These are phyloP conservation scores for Colletotrichum sp. DNA, from an alignment of 2,329 filamentous ascomycete genomes.

Conservation along the genomic window DNA sequence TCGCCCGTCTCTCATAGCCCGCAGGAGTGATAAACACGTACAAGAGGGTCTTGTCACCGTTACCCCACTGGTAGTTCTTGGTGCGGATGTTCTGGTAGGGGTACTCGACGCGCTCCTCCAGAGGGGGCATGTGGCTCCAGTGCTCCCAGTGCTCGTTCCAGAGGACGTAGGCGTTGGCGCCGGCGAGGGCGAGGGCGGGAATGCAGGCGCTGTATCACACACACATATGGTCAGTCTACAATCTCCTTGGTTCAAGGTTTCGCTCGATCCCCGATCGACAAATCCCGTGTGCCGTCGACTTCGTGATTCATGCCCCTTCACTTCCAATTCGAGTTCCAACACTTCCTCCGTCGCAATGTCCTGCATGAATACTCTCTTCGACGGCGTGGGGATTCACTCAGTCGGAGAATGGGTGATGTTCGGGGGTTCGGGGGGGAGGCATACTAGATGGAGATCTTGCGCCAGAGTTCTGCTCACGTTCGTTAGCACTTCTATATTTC, in stretches of 20 bases:
- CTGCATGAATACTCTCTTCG: background rate
- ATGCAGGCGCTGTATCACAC: conserved; percentile 68
- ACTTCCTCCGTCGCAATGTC: background rate
- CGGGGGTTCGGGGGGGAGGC: conserved; percentile 36
- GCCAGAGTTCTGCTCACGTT: conserved; percentile 77
- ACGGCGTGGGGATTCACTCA: background rate
- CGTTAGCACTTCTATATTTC: background rate
- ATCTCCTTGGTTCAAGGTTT: background rate
- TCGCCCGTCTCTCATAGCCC: background rate
- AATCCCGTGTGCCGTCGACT: background rate
- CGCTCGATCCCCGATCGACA: background rate
- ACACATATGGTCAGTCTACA: background rate
- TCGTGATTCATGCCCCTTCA: background rate
- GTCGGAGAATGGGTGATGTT: background rate
- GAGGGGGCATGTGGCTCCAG: conserved; percentile 81
- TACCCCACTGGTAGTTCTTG: conserved; percentile 95
- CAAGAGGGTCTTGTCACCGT: conserved; percentile 90
- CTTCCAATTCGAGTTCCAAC: background rate
- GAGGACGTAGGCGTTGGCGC: conserved; percentile 85
- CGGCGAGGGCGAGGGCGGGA: conserved; percentile 74
- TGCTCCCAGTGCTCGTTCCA: conserved; percentile 99
- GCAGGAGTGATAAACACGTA: conserved; percentile 45
- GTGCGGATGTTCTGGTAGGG: conserved; percentile 96
- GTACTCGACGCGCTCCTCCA: conserved; percentile 93
- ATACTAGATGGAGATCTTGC: conserved; percentile 96